Evolutionary conservation across 2,329 filamentous ascomycete genomes (phyloP).

Genomic region (Colletotrichum cereale): DNA sequence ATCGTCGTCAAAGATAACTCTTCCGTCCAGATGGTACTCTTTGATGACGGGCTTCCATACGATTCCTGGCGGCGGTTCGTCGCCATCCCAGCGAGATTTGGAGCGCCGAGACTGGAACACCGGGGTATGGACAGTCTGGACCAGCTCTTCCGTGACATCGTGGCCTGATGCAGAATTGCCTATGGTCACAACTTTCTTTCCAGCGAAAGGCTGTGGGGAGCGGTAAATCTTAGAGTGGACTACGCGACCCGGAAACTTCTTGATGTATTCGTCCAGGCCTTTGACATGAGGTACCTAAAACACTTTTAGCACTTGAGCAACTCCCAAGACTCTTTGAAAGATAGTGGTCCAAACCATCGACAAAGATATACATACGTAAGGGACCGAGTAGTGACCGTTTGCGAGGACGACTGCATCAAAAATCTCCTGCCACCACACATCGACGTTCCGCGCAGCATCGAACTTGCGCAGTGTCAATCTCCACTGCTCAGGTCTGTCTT

Average conservation of each 20-base stretch:
- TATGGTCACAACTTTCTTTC: conserved; percentile 53
- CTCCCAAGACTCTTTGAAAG: not conserved
- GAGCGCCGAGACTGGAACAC: conserved; percentile 66
- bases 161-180: conserved; percentile 61
- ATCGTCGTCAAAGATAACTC: conserved; percentile 58
- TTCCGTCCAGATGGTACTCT: conserved; percentile 56
- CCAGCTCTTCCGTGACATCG: conserved; percentile 55
- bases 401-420: conserved; percentile 61
- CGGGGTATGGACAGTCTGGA: conserved; percentile 53
- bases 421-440: conserved; percentile 66
- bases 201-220: conserved; percentile 49
- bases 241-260: conserved; percentile 54
- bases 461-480: conserved; percentile 61
- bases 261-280: conserved; percentile 56
- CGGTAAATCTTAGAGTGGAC: conserved; percentile 62
- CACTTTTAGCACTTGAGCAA: not conserved
- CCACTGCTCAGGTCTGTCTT: conserved; percentile 52
- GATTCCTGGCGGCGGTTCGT: conserved; percentile 59
- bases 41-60: conserved; percentile 66
- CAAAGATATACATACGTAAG: conserved; percentile 53
- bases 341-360: not conserved
- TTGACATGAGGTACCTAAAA: conserved; percentile 59
- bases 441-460: conserved; percentile 56
- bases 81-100: conserved; percentile 63
- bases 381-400: conserved; percentile 59